Conservation (phyloP, 164 flowering plant species). For the Liquidambar formosana region DNA sequence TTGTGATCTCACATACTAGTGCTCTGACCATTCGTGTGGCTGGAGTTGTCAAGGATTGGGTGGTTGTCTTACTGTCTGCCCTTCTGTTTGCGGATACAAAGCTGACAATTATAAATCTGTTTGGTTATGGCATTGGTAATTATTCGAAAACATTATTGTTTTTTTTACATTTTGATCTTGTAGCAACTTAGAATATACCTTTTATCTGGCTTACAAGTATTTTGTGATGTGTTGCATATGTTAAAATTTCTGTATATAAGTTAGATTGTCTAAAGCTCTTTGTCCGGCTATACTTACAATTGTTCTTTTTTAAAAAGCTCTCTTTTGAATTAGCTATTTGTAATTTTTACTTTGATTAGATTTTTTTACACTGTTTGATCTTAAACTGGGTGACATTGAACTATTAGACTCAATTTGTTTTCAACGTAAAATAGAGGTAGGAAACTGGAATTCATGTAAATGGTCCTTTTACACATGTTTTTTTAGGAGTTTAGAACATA, state of each 20-base stretch:
- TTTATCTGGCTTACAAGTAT: not conserved
- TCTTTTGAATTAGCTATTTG: too few species aligned
- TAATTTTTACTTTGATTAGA: too few species aligned
- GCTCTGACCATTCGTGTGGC: constrained; percentile 98
- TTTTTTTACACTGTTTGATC: too few species aligned
- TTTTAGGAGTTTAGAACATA: too few species aligned
- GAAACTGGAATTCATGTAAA: too few species aligned
- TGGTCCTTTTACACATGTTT: too few species aligned
- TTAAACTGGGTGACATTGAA: too few species aligned
- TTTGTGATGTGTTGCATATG: not conserved
- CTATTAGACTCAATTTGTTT: too few species aligned
- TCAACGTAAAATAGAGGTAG: too few species aligned
- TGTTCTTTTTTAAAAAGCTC: too few species aligned
- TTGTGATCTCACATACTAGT: constrained; percentile 95
- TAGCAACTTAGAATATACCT: not conserved
- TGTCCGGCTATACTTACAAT: too few species aligned
- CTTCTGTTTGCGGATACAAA: constrained; percentile 91
- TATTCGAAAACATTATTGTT: constrained; percentile 1
- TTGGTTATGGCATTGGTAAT: constrained; percentile 92
- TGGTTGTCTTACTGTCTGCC: constrained; percentile 89
- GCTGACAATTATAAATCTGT: constrained; percentile 79
- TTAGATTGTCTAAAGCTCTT: too few species aligned
- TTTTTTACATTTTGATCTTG: not conserved
- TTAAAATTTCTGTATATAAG: not conserved
- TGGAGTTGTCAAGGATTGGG: constrained; percentile 99